A percentile compares a stretch with the other conserved stretches of the same genome.
These are phyloP conservation scores for Ocimum tenuiflorum DNA, from an alignment of 257 asterid genomes.

Conservation along the genomic window DNA sequence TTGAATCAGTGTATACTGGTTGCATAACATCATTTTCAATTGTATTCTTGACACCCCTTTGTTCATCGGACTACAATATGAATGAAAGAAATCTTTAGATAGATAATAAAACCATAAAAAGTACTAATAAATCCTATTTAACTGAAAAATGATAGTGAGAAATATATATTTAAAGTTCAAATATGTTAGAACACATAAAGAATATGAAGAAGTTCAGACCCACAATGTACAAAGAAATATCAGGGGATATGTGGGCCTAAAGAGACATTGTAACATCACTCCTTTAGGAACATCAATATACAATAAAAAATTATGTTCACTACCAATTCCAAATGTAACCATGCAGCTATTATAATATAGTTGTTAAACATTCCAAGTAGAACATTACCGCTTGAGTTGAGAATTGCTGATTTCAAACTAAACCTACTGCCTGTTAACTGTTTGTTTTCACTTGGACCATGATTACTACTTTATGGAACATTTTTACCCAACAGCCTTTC, in stretches of 20 bases:
- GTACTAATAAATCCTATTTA: neutral
- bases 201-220: neutral
- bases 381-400: neutral
- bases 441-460: neutral
- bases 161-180: neutral
- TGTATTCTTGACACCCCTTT: conserved; percentile 23
- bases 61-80: conserved; percentile 28
- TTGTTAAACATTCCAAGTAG: neutral
- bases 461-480: neutral
- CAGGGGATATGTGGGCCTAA: neutral
- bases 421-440: neutral
- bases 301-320: neutral
- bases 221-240: neutral
- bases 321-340: neutral
- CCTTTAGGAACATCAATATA: neutral
- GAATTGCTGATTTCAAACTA: neutral
- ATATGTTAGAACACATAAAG: neutral
- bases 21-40: conserved; percentile 23
- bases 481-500: neutral
- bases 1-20: conserved; percentile 23
- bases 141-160: neutral
- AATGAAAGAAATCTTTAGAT: conserved; percentile 11
- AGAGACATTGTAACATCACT: neutral
- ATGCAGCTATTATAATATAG: neutral
- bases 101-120: neutral